Evolutionary conservation across 2,329 filamentous ascomycete species (phyloP).

Genomic region (Alternaria postmessia): DNA sequence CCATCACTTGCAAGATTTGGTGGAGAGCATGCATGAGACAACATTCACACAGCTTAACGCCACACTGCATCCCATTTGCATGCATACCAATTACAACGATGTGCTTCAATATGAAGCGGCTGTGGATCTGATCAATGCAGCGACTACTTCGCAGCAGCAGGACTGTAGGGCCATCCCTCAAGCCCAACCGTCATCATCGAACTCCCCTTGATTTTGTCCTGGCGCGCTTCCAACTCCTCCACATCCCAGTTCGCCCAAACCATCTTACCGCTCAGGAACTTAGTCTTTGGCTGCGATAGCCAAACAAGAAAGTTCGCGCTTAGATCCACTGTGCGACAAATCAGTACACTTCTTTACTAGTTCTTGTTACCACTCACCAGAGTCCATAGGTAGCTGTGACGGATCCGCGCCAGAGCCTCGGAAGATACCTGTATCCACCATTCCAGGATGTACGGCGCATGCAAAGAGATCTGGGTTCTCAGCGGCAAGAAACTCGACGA

Average conservation of each 20-base stretch:
- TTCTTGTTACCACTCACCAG: background rate
- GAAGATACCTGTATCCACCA: background rate
- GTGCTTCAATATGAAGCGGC: background rate
- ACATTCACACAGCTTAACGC: background rate
- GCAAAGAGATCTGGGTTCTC: background rate
- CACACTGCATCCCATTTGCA: background rate
- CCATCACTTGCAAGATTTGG: background rate
- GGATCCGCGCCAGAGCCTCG: background rate
- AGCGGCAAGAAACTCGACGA: background rate
- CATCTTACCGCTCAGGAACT: conserved; percentile 30
- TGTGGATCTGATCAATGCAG: background rate
- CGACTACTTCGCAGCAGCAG: background rate
- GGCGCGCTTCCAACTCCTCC: conserved; percentile 35
- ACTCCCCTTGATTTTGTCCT: conserved; percentile 33
- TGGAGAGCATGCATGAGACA: background rate
- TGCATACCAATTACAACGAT: background rate
- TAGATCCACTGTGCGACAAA: conserved; percentile 7
- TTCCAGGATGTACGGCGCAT: background rate
- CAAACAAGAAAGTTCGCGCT: conserved; percentile 35
- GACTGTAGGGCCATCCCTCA: background rate
- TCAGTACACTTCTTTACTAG: background rate
- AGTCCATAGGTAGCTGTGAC: background rate
- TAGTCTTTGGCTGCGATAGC: conserved; percentile 35
- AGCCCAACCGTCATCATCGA: background rate
- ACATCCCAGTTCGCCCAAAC: conserved; percentile 45